Base-by-base conservation (phyloP, 202 grass and related monocot species). In the Miscanthus sacchariflorus region DNA sequence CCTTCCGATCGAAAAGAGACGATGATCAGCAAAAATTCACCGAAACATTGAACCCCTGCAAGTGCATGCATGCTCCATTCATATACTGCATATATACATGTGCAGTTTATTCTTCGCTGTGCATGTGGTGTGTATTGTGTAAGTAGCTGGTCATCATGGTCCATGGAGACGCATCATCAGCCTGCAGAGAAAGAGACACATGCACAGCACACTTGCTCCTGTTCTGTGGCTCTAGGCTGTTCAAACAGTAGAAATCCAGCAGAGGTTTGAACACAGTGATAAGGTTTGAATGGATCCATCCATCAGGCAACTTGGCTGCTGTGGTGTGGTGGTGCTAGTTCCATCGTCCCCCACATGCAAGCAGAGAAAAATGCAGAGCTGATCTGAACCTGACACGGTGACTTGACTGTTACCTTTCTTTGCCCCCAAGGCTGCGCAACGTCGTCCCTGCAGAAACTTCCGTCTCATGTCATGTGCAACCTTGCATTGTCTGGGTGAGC, bases 381-480 rank as follows among this genome's bases (percentile, higher is more conserved):
- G 68, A 70, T 25, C 23, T 75, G 75, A 58, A n/a, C 21, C 64
- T 71, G 78, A 71, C 78, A 77, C 43, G 67, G 40, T 23, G 73
- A 87, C 79, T 90, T 67, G 73, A 90, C 89, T 90, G 78, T 3
- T 66, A 78, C 52, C 44, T 82, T 82, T 63, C 78, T 76, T 87
- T 66, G 79, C 70, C 40, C 13, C 2, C 30, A 78, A 72, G 72
- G 72, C 79, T 72, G n/a, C 24, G n/a, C 36, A 74, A 9, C 4
- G 11, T 27, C 4, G 11, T 27, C 56, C 52, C 7, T 56, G 23
- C 18, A 35, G 76, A 83, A 83, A 72, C 50, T 77, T 70, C 70
- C 68, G 4, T 56, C 46, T 24, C n/a, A 71, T 70, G 48, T 24
- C n/a, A 71, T 70, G 48, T 10, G 56, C 52, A 17, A 23, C n/a